Conservation (phyloP, 371 early-diverging fungal species). For the Choanephora cucurbitarum region DNA sequence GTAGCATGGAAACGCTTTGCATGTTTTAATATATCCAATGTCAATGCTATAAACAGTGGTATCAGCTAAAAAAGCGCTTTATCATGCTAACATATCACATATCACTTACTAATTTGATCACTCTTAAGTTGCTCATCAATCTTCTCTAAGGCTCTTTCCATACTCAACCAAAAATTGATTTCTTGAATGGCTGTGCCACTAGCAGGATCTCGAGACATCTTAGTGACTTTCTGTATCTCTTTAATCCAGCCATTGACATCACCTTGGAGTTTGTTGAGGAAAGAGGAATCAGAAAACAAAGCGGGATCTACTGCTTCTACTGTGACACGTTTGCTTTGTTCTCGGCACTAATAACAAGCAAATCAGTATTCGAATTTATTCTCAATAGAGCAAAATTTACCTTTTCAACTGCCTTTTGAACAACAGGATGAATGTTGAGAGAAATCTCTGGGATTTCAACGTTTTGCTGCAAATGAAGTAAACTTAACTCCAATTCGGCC, state of each 20-base stretch:
- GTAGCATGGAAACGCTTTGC: slow-evolving; percentile 99
- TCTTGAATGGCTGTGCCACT: slow-evolving; percentile 95
- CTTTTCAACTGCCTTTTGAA: slow-evolving; percentile 78
- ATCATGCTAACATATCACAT: neutral
- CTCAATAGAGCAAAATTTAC: no score
- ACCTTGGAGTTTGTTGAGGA: slow-evolving; percentile 90
- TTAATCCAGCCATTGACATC: slow-evolving; percentile 99
- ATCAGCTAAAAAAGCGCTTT: no score
- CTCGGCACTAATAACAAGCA: slow-evolving; percentile 54
- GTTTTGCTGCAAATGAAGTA: slow-evolving; percentile 95
- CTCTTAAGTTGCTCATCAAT: slow-evolving; percentile 95
- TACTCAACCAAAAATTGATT: slow-evolving; percentile 97
- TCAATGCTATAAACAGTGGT: slow-evolving; percentile 74
- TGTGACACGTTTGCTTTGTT: slow-evolving; percentile 62
- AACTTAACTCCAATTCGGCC: slow-evolving; percentile 94
- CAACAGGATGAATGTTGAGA: slow-evolving; percentile 84
- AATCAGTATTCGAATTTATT: neutral
- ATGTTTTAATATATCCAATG: slow-evolving; percentile 91
- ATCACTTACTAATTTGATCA: slow-evolving; percentile 76
- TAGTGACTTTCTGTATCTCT: slow-evolving; percentile 98
- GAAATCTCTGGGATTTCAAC: slow-evolving; percentile 95
- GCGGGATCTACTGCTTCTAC: slow-evolving; percentile 74
- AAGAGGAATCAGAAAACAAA: slow-evolving; percentile 77
- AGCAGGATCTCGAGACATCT: slow-evolving; percentile 90
- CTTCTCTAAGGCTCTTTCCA: slow-evolving; percentile 92